Conservation (phyloP, 1,139 yeast species). For the Blastobotrys serpentis region DNA sequence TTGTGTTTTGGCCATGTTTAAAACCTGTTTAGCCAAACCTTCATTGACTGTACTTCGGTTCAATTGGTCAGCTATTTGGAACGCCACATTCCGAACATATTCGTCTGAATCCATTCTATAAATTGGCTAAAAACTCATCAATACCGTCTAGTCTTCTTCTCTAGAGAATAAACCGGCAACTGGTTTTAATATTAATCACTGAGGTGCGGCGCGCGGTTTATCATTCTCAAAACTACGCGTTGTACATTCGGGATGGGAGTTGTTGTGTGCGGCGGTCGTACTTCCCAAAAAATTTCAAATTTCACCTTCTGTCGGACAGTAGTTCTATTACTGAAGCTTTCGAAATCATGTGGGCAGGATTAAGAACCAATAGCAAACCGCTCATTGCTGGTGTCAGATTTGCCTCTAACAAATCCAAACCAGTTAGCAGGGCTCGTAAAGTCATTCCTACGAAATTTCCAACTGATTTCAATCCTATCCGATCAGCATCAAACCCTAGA, state of each 20-base stretch:
- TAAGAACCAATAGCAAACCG: neutral
- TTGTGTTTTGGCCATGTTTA: slow-evolving; percentile 28
- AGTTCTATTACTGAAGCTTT: neutral
- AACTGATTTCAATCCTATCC: slow-evolving; percentile 42
- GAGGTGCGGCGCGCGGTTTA: slow-evolving; percentile 1
- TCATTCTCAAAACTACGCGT: slow-evolving; percentile 1
- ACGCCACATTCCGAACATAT: slow-evolving; percentile 23
- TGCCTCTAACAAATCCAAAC: slow-evolving; percentile 13
- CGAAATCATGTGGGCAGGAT: neutral
- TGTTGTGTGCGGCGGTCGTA: neutral
- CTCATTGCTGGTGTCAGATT: neutral
- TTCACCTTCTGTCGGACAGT: neutral
- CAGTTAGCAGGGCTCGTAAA: slow-evolving; percentile 10
- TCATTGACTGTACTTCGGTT: slow-evolving; percentile 29
- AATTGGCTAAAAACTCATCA: too few species aligned
- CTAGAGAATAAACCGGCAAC: neutral
- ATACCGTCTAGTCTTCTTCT: too few species aligned
- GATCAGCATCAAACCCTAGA: slow-evolving; percentile 44
- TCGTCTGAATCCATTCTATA: slow-evolving; percentile 13
- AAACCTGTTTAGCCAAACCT: slow-evolving; percentile 29
- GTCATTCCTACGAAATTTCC: slow-evolving; percentile 36
- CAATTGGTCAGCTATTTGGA: slow-evolving; percentile 31
- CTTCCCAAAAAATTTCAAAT: slow-evolving; percentile 4
- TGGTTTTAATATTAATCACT: neutral
- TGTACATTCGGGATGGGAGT: neutral